Base-by-base conservation (phyloP, 106 monocot genomes). In the Acorus gramineus region DNA sequence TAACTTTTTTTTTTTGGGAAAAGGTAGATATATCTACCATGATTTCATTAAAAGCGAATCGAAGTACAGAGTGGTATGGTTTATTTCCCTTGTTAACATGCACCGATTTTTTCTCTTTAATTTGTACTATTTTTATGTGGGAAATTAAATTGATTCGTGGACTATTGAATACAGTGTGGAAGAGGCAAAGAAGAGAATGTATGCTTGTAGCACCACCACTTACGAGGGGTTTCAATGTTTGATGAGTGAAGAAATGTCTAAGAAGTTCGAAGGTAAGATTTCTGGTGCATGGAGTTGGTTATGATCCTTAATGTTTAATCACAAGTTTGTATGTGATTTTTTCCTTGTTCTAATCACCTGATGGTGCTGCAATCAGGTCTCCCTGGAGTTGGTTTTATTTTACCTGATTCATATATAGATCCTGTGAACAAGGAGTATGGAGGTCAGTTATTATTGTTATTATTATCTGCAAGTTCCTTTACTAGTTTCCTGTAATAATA, bases 381-480 rank as follows among this genome's bases (percentile, higher is more conserved):
- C 71, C 96, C 91, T 48, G 96, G 96, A 55, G 96, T 98, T 69
- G 91, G 91, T 56, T 98, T 98, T 65, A 77, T 91, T 80, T 69
- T 98, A 55, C 91, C 96, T 57, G 91, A 98, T 79, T 98, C 91
- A 4, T 91, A 98, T 61, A 83, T 98, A 52, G 91, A 98, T 73
- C 96, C 96, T 58, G 84, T 85, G 56, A 91, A 91, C 74, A 98
- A 98, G 69, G 82, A 98, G 65, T 91, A 91, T 73, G 96, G 96
- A 88, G 96, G 96, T 88, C 45, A 51, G 83, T 66, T 46, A 4
- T 10, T 59, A 52, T 75, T 46, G 9, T 4, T 44, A 14, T 11
- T 14, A 5, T 3, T 42, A 45, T 8, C 42, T 45, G 46, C 2
- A 14, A 47, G 2, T 47, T 48, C 11, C 10, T 47, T 1, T n/a